These are phyloP conservation scores for Apiotrichum porosum DNA, from an alignment of 1,284 basidiomycete genomes.

Conservation along the genomic window DNA sequence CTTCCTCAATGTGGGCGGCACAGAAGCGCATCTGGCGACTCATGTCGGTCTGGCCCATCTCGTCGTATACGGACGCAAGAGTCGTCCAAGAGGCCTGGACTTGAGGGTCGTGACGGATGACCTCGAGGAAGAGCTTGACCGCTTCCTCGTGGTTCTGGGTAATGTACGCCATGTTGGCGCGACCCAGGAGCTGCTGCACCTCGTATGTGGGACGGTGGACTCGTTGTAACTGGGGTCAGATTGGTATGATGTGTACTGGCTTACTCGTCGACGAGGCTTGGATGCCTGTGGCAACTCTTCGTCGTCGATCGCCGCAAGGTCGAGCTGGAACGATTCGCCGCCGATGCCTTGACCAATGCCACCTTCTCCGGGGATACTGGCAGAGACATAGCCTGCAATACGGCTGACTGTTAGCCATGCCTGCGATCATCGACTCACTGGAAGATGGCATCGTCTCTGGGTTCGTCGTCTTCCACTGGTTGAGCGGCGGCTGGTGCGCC, in stretches of 20 bases:
- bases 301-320: constrained; percentile 25
- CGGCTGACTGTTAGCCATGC: constrained; percentile 20
- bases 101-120: constrained; percentile 87
- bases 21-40: constrained; percentile 81
- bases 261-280: constrained; percentile 5
- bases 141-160: constrained; percentile 63
- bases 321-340: constrained; percentile 21
- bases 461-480: constrained; percentile 4
- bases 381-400: constrained; percentile 31
- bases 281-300: constrained; percentile 25
- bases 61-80: constrained; percentile 71
- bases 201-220: constrained; percentile 70
- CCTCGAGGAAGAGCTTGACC: constrained; percentile 77
- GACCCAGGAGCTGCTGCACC: constrained; percentile 72
- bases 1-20: constrained; percentile 78
- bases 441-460: constrained; percentile 28
- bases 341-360: constrained; percentile 6
- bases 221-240: constrained; percentile 39
- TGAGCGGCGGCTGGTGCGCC: constrained; percentile 3
- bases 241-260: background rate
- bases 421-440: no score
- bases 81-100: constrained; percentile 80
- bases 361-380: constrained; percentile 7
- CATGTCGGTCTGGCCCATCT: constrained; percentile 63
- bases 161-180: constrained; percentile 83